Evolutionary conservation across 176 grass and related monocot species (phyloP).

Genomic region (Ananas comosus): DNA sequence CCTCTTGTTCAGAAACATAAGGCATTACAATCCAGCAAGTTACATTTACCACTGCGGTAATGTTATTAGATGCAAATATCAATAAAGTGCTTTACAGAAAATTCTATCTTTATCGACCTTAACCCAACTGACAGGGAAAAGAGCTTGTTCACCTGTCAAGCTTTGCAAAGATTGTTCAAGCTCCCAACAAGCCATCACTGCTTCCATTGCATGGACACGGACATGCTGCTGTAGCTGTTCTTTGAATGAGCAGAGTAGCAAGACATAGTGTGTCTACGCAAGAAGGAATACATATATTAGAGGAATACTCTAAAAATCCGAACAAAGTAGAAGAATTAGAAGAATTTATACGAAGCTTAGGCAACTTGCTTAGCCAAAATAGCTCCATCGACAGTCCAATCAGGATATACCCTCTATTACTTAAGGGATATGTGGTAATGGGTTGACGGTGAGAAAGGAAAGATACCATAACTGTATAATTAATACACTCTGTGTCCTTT

Average conservation of each 20-base stretch:
- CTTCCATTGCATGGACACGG: constrained; percentile 71
- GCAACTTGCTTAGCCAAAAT: too few species aligned
- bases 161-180: constrained; percentile 66
- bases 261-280: constrained; percentile 53
- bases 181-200: constrained; percentile 73
- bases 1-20: too few species aligned
- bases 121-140: neutral
- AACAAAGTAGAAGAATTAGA: too few species aligned
- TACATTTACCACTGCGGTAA: neutral
- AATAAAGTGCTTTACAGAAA: neutral
- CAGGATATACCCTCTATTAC: too few species aligned
- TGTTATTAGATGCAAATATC: neutral
- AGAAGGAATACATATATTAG: constrained; percentile 16
- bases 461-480: too few species aligned
- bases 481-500: too few species aligned
- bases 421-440: too few species aligned
- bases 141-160: constrained; percentile 33
- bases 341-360: too few species aligned
- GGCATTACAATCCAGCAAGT: too few species aligned
- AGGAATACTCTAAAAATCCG: neutral
- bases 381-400: too few species aligned
- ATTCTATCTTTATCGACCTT: constrained; percentile 1
- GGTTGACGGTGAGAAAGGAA: too few species aligned
- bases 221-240: constrained; percentile 73
- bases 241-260: constrained; percentile 67